Evolutionary conservation across 2,329 filamentous ascomycete species (phyloP).

Genomic region (Colletotrichum liaoningense): DNA sequence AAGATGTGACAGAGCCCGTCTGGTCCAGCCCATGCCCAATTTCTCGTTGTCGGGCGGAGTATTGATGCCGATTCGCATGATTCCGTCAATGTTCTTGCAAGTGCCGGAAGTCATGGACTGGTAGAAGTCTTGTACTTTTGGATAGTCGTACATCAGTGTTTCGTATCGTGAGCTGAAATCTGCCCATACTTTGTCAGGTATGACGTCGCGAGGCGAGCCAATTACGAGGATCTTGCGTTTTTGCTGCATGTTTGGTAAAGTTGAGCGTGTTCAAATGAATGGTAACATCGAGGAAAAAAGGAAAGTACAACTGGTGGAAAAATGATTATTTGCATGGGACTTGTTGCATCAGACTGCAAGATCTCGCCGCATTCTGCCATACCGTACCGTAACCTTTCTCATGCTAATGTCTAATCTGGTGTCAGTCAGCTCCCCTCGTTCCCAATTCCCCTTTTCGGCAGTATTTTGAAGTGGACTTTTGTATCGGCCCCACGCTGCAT

Average conservation of each 20-base stretch:
- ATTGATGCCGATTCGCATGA: conserved; percentile 7
- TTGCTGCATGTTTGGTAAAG: not conserved
- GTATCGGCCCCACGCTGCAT: not conserved
- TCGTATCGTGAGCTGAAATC: not conserved
- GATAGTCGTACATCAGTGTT: not conserved
- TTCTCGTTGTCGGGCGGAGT: not conserved
- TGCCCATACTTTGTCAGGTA: not conserved
- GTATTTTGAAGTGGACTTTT: not conserved
- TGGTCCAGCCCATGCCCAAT: conserved; percentile 14
- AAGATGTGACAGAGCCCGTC: not conserved
- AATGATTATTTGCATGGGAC: not conserved
- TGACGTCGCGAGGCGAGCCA: not conserved
- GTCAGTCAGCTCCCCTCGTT: not conserved
- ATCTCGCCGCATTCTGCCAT: not conserved
- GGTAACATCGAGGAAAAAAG: not conserved
- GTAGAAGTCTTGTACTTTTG: not conserved
- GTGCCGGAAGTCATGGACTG: not conserved
- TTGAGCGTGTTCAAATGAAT: not conserved
- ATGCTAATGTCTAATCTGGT: not conserved
- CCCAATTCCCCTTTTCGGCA: conserved; percentile 4
- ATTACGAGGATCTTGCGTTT: conserved; percentile 13
- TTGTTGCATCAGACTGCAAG: not conserved
- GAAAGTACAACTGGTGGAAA: not conserved
- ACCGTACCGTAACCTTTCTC: not conserved
- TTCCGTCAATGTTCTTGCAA: not conserved